Percentiles rank a stretch among this genome's conserved stretches.
phyloP scores from a whole-genome alignment of 1,139 yeast genomes.

The Pichia sp. region DNA sequence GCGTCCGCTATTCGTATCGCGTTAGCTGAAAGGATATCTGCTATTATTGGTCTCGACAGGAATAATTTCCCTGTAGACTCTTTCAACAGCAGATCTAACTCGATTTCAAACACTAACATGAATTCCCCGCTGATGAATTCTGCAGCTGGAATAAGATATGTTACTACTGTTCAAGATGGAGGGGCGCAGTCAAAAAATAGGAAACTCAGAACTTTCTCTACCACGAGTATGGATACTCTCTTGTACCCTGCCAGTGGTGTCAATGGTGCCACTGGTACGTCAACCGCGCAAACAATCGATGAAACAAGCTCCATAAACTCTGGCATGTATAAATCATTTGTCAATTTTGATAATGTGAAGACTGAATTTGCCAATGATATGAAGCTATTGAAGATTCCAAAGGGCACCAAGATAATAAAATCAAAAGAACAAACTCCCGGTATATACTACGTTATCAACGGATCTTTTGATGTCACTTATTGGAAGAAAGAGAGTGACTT shows the following conservation, averaged over 20 bases:
- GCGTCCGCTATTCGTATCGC: slow-evolving; percentile 66
- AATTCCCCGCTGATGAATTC: slow-evolving; percentile 4
- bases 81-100: background rate
- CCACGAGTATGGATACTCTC: slow-evolving; percentile 14
- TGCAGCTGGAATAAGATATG: slow-evolving; percentile 12
- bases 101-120: slow-evolving; percentile 9
- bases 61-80: slow-evolving; percentile 10
- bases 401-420: slow-evolving; percentile 51
- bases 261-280: background rate
- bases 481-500: slow-evolving; percentile 19
- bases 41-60: slow-evolving; percentile 56
- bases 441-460: slow-evolving; percentile 71
- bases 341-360: slow-evolving; percentile 46
- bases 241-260: background rate
- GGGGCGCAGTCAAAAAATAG: slow-evolving; percentile 1
- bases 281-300: slow-evolving; percentile 5
- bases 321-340: slow-evolving; percentile 12
- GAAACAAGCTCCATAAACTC: slow-evolving; percentile 11
- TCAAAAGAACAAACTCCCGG: slow-evolving; percentile 70
- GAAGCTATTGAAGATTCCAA: slow-evolving; percentile 47
- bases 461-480: slow-evolving; percentile 57
- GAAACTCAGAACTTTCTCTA: slow-evolving; percentile 21
- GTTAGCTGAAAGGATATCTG: slow-evolving; percentile 68
- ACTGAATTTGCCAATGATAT: slow-evolving; percentile 58
- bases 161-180: slow-evolving; percentile 2